Evolutionary conservation across 1,284 basidiomycete species (phyloP).

Genomic region (Omphalotus olearius): DNA sequence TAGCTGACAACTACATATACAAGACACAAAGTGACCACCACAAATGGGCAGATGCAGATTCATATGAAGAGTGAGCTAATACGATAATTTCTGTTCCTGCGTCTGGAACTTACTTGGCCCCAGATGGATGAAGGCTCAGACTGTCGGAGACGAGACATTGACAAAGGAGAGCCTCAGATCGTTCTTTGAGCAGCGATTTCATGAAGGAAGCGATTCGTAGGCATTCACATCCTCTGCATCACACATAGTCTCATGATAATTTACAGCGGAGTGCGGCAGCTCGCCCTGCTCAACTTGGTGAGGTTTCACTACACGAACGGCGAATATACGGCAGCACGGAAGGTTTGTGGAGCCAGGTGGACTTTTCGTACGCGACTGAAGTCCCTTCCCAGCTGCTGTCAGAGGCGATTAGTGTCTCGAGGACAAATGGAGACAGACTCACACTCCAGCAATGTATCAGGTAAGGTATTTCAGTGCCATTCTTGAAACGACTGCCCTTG

Average conservation of each 20-base stretch:
- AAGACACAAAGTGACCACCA: slow-evolving; percentile 65
- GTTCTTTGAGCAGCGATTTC: slow-evolving; percentile 81
- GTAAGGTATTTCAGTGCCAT: slow-evolving; percentile 24
- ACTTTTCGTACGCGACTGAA: slow-evolving; percentile 1
- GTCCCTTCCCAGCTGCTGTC: slow-evolving; percentile 48
- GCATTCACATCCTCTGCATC: slow-evolving; percentile 21
- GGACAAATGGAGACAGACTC: slow-evolving; percentile 64
- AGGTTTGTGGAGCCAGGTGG: slow-evolving; percentile 36
- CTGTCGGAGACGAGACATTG: slow-evolving; percentile 61
- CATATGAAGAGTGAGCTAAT: slow-evolving; percentile 50
- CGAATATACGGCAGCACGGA: slow-evolving; percentile 62
- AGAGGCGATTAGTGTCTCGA: slow-evolving; percentile 71
- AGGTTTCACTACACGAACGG: slow-evolving; percentile 69
- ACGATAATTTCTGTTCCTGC: not conserved
- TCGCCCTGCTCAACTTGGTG: slow-evolving; percentile 72
- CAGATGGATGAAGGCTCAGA: slow-evolving; percentile 62
- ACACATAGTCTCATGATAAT: not conserved
- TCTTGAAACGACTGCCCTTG: not conserved
- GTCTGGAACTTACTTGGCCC: not conserved
- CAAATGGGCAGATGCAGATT: slow-evolving; percentile 55
- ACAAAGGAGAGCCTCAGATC: slow-evolving; percentile 67
- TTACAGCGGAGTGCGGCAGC: slow-evolving; percentile 68
- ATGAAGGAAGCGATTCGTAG: slow-evolving; percentile 73
- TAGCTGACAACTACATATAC: slow-evolving; percentile 55
- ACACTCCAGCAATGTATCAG: slow-evolving; percentile 77